Percentiles rank a stretch among this genome's conserved stretches.
These are phyloP conservation scores for Peribolospora kevripleyi DNA, from an alignment of 768 basidiomycete genomes.

Conservation along the genomic window DNA sequence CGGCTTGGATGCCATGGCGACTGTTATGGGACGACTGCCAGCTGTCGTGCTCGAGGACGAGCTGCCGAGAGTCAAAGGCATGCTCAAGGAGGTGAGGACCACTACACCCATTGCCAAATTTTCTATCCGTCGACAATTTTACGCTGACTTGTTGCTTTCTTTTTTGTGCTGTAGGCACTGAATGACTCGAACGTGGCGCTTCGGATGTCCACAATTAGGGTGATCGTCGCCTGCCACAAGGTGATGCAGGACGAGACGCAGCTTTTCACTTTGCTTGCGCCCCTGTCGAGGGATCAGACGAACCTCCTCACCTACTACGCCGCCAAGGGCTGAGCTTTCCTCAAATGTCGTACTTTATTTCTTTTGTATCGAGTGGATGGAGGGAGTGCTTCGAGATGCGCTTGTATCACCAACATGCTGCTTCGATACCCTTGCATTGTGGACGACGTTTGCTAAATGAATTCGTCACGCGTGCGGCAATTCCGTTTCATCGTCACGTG, in stretches of 20 bases:
- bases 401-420: no score
- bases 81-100: slow-evolving; percentile 9
- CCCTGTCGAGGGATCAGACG: slow-evolving; percentile 7
- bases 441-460: no score
- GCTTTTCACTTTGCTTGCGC: slow-evolving; percentile 8
- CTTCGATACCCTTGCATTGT: no score
- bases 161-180: slow-evolving; percentile 2
- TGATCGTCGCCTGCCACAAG: slow-evolving; percentile 7
- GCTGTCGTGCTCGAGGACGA: slow-evolving; percentile 14
- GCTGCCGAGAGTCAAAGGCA: slow-evolving; percentile 1
- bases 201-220: slow-evolving; percentile 6
- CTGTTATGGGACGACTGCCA: slow-evolving; percentile 8
- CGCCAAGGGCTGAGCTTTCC: no score
- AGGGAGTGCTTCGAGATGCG: no score
- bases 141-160: background rate
- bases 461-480: no score
- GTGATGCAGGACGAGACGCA: slow-evolving; percentile 7
- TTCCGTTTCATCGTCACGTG: no score
- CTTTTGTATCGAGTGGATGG: no score
- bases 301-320: slow-evolving; percentile 6
- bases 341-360: no score
- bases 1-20: slow-evolving; percentile 9
- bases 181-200: slow-evolving; percentile 5
- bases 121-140: no score
- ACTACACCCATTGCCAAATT: background rate